phyloP scores from a whole-genome alignment of 345 rosid species.

The Laguncularia racemosa region DNA sequence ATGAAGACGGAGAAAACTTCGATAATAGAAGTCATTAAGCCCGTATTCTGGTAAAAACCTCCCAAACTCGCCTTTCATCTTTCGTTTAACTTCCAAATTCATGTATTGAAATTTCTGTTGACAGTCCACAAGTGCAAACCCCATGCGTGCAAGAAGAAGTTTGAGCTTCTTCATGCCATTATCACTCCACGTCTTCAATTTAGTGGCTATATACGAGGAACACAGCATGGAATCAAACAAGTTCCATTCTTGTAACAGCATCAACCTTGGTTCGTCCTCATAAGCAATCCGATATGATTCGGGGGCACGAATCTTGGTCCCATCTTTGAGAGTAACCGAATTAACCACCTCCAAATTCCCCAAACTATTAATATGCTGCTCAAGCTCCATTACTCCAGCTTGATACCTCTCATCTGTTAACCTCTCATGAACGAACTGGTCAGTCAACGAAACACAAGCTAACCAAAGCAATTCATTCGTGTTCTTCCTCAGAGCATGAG shows the following conservation, averaged over 20 bases:
- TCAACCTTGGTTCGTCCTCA: conserved; percentile 87
- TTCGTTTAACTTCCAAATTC: conserved; percentile 74
- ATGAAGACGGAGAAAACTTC: conserved; percentile 75
- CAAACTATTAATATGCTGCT: conserved; percentile 77
- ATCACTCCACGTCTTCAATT: conserved; percentile 93
- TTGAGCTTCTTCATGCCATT: conserved; percentile 91
- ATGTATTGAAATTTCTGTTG: conserved; percentile 95
- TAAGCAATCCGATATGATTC: conserved; percentile 81
- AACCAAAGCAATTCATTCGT: conserved; percentile 91
- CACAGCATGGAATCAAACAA: conserved; percentile 96
- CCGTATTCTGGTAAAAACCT: conserved; percentile 87
- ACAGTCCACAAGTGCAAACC: conserved; percentile 89
- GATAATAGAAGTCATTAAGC: conserved; percentile 73
- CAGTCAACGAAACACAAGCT: conserved; percentile 89
- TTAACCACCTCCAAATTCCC: conserved; percentile 78
- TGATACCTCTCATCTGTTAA: conserved; percentile 92
- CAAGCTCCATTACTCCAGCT: conserved; percentile 97
- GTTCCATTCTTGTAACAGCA: conserved; percentile 92
- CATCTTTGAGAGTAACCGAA: conserved; percentile 78
- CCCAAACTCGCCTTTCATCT: conserved; percentile 88
- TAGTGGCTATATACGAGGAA: conserved; percentile 77
- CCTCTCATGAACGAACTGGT: conserved; percentile 94
- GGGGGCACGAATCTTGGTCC: conserved; percentile 83
- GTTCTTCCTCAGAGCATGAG: conserved; percentile 73
- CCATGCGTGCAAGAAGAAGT: conserved; percentile 95